Evolutionary conservation across 192 early-diverging fungal genomes (phyloP), one percentile per base, ranked within the genome.

Genomic region (Gonapodya sp.): DNA sequence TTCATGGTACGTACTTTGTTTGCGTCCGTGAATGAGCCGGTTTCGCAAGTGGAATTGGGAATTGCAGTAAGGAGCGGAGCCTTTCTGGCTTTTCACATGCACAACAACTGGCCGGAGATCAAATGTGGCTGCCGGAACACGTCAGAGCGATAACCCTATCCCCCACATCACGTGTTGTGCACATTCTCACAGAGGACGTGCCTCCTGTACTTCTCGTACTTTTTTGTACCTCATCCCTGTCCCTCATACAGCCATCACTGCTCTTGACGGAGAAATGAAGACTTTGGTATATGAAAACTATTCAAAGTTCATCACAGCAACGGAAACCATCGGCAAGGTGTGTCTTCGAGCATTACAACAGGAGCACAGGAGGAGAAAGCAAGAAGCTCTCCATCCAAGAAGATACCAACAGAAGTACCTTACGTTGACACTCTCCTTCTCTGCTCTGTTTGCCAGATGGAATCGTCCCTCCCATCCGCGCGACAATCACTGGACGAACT

Each of bases 201-300:
- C 32, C 78, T n/a, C 46, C 0, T n/a, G n/a, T n/a, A n/a, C n/a
- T n/a, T 64, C 32, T 2, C 73, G 37, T 77, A 35, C 31, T 81
- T 37, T 18, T 34, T 31, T 31, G 24, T 2, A n/a, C n/a, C n/a
- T n/a, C n/a, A n/a, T n/a, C n/a, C n/a, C n/a, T n/a, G n/a, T 16
- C 31, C 34, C 0, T 31, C 81, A 34, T 35, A 35, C 79, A 87
- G 93, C 94, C 78, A 92, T 95, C 73, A 90, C 94, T 80, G 91
- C 96, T 79, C 89, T 99, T 79, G 95, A 99, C 83, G 94, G 95
- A 14, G 94, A 96, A 64, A 95, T 97, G 93, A 97, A 99, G 85
- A 97, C 97, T 0, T 89, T 99, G 72, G 96, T 99, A 1, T 99
- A 99, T 84, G 95, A 97, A 87, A 99, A 99, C 88, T 99, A 99